phyloP scores from a whole-genome alignment of 2,329 filamentous ascomycete species.

The Pochonia chlamydosporia region DNA sequence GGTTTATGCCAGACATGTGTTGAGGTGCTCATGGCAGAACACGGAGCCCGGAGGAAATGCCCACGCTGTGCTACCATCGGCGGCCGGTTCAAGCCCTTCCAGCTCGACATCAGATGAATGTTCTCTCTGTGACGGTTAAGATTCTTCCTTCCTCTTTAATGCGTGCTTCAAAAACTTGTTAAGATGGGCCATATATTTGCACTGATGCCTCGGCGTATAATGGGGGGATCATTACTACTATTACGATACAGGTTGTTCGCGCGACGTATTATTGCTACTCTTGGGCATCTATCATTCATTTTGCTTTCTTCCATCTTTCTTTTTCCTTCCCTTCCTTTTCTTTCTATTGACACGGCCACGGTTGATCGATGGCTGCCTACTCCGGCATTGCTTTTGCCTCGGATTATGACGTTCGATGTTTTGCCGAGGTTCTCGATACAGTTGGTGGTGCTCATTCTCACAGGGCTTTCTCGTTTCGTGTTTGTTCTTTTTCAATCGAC shows the following conservation, averaged over 20 bases:
- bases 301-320: background rate
- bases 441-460: background rate
- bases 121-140: slow-evolving; percentile 7
- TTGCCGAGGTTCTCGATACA: background rate
- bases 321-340: background rate
- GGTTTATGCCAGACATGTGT: slow-evolving; percentile 87
- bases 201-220: slow-evolving; percentile 2
- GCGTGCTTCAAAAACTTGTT: background rate
- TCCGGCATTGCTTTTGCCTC: too few species aligned
- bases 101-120: slow-evolving; percentile 58
- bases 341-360: too few species aligned
- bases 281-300: background rate
- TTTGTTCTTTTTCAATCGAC: background rate
- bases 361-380: too few species aligned
- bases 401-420: too few species aligned
- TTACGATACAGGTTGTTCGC: background rate
- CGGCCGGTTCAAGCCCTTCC: slow-evolving; percentile 77
- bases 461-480: background rate
- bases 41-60: slow-evolving; percentile 70
- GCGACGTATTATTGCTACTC: too few species aligned
- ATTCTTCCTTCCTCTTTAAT: background rate
- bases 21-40: slow-evolving; percentile 69
- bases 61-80: slow-evolving; percentile 75
- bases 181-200: background rate
- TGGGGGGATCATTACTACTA: background rate